Evolutionary conservation across 2,329 filamentous ascomycete genomes (phyloP).

Genomic region (Colletotrichum gigasporum): DNA sequence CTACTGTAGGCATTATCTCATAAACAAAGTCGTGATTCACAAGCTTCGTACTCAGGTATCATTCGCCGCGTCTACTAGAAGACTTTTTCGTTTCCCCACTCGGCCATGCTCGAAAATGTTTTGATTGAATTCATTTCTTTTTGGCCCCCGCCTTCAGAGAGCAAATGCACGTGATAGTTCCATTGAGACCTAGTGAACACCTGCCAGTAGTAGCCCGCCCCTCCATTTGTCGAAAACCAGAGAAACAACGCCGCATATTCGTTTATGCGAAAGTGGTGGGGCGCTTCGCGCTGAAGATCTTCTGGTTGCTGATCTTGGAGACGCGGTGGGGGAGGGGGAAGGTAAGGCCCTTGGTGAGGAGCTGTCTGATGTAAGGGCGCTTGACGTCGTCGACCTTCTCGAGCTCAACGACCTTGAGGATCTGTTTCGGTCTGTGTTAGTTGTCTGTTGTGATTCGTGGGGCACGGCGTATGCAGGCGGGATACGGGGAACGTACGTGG

Average conservation of each 20-base stretch:
- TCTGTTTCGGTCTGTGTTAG: conserved; percentile 60
- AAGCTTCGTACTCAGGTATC: conserved; percentile 30
- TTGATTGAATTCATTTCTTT: conserved; percentile 50
- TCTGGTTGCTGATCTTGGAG: conserved; percentile 83
- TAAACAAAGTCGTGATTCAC: conserved; percentile 29
- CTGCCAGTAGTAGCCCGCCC: conserved; percentile 58
- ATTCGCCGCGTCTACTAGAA: conserved; percentile 22
- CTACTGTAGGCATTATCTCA: conserved; percentile 13
- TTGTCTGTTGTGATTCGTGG: too few relatives aligned
- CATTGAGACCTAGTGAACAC: conserved; percentile 71
- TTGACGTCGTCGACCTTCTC: conserved; percentile 95
- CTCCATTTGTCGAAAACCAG: conserved; percentile 50
- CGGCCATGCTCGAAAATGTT: conserved; percentile 24
- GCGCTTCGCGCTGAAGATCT: conserved; percentile 92
- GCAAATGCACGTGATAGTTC: conserved; percentile 69
- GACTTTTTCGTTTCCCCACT: conserved; percentile 7
- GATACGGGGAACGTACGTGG: conserved; percentile 75
- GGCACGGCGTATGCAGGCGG: too few relatives aligned
- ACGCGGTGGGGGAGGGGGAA: conserved; percentile 99
- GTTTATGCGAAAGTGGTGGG: conserved; percentile 98
- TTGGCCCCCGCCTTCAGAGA: conserved; percentile 56
- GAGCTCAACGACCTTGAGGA: conserved; percentile 97
- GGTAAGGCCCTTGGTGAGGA: conserved; percentile 91
- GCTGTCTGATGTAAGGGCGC: conserved; percentile 99
- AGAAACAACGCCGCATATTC: conserved; percentile 54